Conservation (phyloP, 495 filamentous ascomycete genomes). For the Oidiodendron maius region DNA sequence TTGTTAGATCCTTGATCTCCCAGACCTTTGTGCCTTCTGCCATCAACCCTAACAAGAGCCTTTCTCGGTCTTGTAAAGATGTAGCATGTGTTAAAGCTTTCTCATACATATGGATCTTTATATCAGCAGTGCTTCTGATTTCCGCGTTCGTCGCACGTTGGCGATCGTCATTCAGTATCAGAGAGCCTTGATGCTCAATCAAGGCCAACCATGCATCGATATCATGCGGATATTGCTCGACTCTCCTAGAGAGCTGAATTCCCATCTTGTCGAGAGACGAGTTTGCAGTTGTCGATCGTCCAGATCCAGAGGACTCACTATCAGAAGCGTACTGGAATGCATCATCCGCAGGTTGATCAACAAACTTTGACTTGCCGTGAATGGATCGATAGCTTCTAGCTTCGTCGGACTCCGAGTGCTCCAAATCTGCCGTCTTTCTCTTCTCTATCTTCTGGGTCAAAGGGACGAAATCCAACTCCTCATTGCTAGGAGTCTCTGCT, state of each 20-base stretch:
- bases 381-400: constrained; percentile 65
- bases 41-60: constrained; percentile 61
- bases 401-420: constrained; percentile 37
- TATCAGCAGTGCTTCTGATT: constrained; percentile 59
- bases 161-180: constrained; percentile 42
- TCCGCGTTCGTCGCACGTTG: constrained; percentile 52
- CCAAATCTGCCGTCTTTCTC: constrained; percentile 22
- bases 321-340: constrained; percentile 51
- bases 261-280: constrained; percentile 41
- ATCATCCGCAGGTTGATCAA: constrained; percentile 34
- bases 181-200: constrained; percentile 64
- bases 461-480: constrained; percentile 38
- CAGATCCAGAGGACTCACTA: constrained; percentile 33
- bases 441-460: constrained; percentile 21
- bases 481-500: constrained; percentile 22
- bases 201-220: constrained; percentile 68
- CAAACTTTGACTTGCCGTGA: constrained; percentile 51
- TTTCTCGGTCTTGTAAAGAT: constrained; percentile 36
- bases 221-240: constrained; percentile 60
- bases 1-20: constrained; percentile 55
- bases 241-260: constrained; percentile 49
- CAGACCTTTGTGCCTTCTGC: constrained; percentile 66
- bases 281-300: constrained; percentile 25
- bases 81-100: constrained; percentile 60
- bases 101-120: constrained; percentile 76